Evolutionary conservation across 805 yeast species (phyloP), one percentile per base, ranked within the genome.

Genomic region (Sungouiozyma intestinalis): DNA sequence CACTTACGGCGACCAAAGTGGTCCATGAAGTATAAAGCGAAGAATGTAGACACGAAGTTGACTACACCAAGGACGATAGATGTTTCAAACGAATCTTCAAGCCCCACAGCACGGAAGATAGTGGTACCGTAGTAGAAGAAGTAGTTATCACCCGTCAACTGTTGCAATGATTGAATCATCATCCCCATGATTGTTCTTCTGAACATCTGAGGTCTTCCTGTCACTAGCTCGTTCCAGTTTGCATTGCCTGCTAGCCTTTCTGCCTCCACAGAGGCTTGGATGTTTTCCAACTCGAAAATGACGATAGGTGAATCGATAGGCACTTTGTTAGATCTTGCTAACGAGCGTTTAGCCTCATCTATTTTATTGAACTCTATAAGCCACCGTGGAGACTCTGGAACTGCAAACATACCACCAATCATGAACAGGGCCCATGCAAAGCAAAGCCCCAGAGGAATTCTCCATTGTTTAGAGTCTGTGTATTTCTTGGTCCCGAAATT

Each of bases 321-420:
- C 29, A 70, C 67, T 56, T 73, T 76, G 69, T 79, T 79, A 40
- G 78, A 70, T 50, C 57, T 71, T 29, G 44, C 67, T 60, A 80
- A 57, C 18, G 83, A 73, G 16, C 54, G 57, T 58, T 68, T 74
- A 40, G 85, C 86, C 45, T 76, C 82, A 36, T 79, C 85, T 36
- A 74, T 54, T 49, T 63, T 70, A 45, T 68, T 70, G 44, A 62
- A 63, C 63, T 74, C 78, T 47, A 76, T 68, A 62, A 79, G 78
- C 64, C 58, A 79, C 62, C 85, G 68, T 53, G 85, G 82, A 20
- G 84, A 77, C 66, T 79, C 86, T 36, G 85, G 85, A 73, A 78
- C 77, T 51, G 70, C 68, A 6, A 49, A 45, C 63, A 62, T 60
- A 48, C 57, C 64, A 21, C 42, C 48, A 39, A 60, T 44, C 64